These are phyloP conservation scores for Hymenoscyphus scutula DNA, from an alignment of 2,329 filamentous ascomycete genomes.

Conservation along the genomic window DNA sequence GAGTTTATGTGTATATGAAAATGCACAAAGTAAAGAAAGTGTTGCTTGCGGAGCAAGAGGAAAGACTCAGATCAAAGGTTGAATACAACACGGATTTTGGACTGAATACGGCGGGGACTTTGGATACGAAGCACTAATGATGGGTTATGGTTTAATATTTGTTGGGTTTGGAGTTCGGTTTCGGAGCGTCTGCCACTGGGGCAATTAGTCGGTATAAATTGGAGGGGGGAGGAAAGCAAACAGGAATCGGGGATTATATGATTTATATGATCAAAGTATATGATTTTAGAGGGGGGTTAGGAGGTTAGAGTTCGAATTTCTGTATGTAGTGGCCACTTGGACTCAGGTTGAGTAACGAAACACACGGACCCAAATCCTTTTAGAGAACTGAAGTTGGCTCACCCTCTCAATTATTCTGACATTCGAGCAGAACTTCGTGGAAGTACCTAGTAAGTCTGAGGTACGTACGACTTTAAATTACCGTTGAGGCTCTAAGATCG, in stretches of 20 bases:
- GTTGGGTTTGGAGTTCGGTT: not conserved
- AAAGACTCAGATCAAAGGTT: not conserved
- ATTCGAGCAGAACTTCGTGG: too few relatives aligned
- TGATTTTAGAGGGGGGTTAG: not conserved
- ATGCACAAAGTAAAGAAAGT: constrained; percentile 39
- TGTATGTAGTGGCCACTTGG: not conserved
- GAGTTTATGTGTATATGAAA: constrained; percentile 39
- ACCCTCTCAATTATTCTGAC: too few relatives aligned
- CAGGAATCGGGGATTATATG: not conserved
- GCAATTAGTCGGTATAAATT: not conserved
- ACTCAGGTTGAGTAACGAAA: not conserved
- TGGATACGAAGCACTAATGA: not conserved
- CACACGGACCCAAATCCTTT: too few relatives aligned
- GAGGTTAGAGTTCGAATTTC: not conserved
- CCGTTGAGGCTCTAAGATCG: too few relatives aligned
- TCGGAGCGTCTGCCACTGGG: not conserved
- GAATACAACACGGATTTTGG: not conserved
- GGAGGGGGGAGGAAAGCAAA: not conserved
- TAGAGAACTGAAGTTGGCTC: too few relatives aligned
- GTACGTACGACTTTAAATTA: too few relatives aligned
- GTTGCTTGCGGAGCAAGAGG: constrained; percentile 38
- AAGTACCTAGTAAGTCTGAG: too few relatives aligned
- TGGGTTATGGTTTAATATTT: not conserved
- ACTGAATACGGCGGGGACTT: not conserved
- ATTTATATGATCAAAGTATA: not conserved